Evolutionary conservation across 2,329 filamentous ascomycete genomes (phyloP).

Genomic region (Venturia aucupariae): DNA sequence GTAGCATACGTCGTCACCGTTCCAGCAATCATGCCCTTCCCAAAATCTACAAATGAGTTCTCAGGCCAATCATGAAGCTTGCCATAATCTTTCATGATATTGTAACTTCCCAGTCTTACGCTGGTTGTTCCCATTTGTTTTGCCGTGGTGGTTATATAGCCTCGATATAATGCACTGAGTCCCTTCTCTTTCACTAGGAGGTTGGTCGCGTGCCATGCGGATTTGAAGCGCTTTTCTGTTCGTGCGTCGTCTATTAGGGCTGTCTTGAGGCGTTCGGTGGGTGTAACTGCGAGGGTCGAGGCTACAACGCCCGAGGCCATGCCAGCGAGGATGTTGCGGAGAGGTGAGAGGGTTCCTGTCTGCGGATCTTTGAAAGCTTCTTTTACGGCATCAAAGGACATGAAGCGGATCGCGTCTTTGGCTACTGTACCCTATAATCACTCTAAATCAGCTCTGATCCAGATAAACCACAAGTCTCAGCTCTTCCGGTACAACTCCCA

Average conservation of each 20-base stretch:
- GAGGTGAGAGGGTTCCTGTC: conserved; percentile 47
- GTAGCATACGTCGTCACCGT: conserved; percentile 50
- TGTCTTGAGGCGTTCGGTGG: conserved; percentile 60
- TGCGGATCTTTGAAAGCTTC: conserved; percentile 46
- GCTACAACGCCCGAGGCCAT: conserved; percentile 56
- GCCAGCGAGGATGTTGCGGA: conserved; percentile 51
- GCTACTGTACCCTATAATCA: conserved; percentile 43
- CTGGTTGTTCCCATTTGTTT: conserved; percentile 55
- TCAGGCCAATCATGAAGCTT: conserved; percentile 38
- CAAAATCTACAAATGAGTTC: conserved; percentile 48
- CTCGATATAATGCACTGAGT: conserved; percentile 45
- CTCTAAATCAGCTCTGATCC: neutral
- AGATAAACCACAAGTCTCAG: neutral
- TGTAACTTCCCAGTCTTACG: conserved; percentile 54
- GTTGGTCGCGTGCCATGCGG: conserved; percentile 41
- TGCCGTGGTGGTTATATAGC: conserved; percentile 50
- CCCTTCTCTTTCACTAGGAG: conserved; percentile 45
- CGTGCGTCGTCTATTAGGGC: conserved; percentile 55
- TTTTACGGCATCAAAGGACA: conserved; percentile 58
- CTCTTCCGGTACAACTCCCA: neutral
- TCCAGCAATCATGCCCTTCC: conserved; percentile 52
- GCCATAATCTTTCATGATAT: conserved; percentile 53
- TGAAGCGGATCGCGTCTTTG: conserved; percentile 58
- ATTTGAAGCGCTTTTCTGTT: conserved; percentile 39
- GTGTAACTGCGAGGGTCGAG: conserved; percentile 56